Conservation (phyloP, 805 yeast species). For the Teunomyces kruisii region DNA sequence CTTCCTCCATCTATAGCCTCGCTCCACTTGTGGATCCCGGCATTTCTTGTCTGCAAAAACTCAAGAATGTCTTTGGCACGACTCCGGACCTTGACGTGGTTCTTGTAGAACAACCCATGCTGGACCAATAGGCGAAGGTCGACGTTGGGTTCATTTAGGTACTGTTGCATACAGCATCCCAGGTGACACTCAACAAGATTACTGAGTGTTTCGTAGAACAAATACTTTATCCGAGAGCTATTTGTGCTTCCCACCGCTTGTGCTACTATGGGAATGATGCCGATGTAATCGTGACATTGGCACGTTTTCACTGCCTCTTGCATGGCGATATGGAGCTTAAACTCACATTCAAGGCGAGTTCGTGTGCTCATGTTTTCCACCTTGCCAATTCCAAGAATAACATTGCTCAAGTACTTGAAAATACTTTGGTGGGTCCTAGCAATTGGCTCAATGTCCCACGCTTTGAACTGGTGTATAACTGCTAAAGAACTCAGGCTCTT, state of each 20-base stretch:
- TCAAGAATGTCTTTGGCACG: slow-evolving; percentile 24
- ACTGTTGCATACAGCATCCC: slow-evolving; percentile 35
- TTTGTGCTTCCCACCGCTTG: slow-evolving; percentile 31
- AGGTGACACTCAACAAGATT: slow-evolving; percentile 24
- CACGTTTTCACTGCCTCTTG: slow-evolving; percentile 14
- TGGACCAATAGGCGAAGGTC: slow-evolving; percentile 32
- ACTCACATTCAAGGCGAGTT: slow-evolving; percentile 11
- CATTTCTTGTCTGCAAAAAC: slow-evolving; percentile 11
- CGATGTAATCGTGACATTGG: slow-evolving; percentile 30
- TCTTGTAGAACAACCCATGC: slow-evolving; percentile 31
- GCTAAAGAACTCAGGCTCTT: slow-evolving; percentile 12
- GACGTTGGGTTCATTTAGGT: slow-evolving; percentile 20
- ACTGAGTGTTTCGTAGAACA: slow-evolving; percentile 26
- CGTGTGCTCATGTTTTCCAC: slow-evolving; percentile 17
- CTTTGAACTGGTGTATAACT: slow-evolving; percentile 18
- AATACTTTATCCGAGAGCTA: slow-evolving; percentile 12
- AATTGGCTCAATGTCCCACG: slow-evolving; percentile 35
- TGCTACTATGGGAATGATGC: slow-evolving; percentile 32
- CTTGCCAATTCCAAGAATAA: slow-evolving; percentile 29
- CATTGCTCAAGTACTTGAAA: slow-evolving; percentile 33
- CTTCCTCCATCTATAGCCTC: slow-evolving; percentile 13
- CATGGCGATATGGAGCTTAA: slow-evolving; percentile 17
- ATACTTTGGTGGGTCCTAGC: slow-evolving; percentile 28
- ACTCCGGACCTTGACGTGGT: slow-evolving; percentile 19
- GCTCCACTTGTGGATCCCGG: slow-evolving; percentile 13